Evolutionary conservation across 2,329 filamentous ascomycete species (phyloP).

Genomic region (Verticillium dahliae): DNA sequence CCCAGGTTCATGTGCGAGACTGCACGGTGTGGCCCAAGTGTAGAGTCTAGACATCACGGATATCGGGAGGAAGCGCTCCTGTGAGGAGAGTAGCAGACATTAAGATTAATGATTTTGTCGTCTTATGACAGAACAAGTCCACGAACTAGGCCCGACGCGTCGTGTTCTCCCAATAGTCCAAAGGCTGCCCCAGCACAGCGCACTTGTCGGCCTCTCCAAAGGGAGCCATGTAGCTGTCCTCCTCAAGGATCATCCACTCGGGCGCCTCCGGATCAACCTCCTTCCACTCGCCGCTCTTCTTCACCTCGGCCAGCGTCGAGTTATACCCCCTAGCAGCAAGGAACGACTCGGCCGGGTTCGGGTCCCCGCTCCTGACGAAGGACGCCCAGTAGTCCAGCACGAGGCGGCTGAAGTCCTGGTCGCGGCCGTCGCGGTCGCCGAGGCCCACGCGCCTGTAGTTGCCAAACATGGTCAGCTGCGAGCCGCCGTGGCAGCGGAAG

Average conservation of each 20-base stretch:
- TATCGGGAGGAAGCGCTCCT: too few relatives aligned
- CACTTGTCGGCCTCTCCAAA: background rate
- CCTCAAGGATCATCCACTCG: background rate
- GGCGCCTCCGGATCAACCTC: conserved; percentile 4
- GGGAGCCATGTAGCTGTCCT: background rate
- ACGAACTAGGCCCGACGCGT: too few relatives aligned
- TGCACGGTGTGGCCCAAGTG: too few relatives aligned
- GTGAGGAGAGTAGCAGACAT: too few relatives aligned
- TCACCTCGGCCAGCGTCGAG: conserved; percentile 19
- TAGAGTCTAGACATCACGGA: too few relatives aligned
- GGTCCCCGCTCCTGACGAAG: conserved; percentile 23
- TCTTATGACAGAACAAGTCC: too few relatives aligned
- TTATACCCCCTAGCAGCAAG: conserved; percentile 21
- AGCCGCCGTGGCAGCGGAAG: conserved; percentile 33
- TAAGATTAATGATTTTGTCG: too few relatives aligned
- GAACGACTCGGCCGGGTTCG: conserved; percentile 21
- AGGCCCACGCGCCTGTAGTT: conserved; percentile 20
- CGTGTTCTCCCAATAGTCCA: background rate
- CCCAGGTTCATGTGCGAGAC: too few relatives aligned
- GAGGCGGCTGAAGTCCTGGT: conserved; percentile 24
- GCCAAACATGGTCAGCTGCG: conserved; percentile 29
- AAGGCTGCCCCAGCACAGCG: background rate
- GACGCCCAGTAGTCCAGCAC: conserved; percentile 26
- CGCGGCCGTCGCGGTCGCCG: conserved; percentile 26
- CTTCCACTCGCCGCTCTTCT: conserved; percentile 20